Evolutionary conservation across 2,329 filamentous ascomycete genomes (phyloP).

Genomic region (Pyrenophora teres): DNA sequence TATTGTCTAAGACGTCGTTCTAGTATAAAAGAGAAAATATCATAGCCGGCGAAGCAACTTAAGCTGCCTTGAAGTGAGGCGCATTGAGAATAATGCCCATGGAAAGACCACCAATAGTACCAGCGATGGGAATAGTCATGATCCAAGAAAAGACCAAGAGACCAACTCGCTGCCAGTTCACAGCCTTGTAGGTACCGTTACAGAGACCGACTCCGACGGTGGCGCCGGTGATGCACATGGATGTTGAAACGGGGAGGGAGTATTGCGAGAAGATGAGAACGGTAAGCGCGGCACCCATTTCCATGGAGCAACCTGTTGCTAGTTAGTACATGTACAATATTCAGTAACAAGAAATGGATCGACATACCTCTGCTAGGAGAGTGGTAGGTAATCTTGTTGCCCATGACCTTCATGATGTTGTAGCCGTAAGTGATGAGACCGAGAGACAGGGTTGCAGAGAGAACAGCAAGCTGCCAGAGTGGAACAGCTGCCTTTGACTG

Average conservation of each 20-base stretch:
- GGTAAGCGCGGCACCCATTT: slow-evolving; percentile 78
- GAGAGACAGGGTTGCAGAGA: slow-evolving; percentile 64
- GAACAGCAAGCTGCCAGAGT: slow-evolving; percentile 76
- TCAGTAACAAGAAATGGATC: neutral
- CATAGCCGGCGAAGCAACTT: too few relatives aligned
- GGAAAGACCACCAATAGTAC: slow-evolving; percentile 56
- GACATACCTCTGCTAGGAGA: slow-evolving; percentile 55
- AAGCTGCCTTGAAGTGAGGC: slow-evolving; percentile 53
- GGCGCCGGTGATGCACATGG: slow-evolving; percentile 75
- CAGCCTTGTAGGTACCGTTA: slow-evolving; percentile 72
- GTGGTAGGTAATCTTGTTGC: slow-evolving; percentile 79
- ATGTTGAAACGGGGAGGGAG: slow-evolving; percentile 72
- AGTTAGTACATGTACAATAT: slow-evolving; percentile 11
- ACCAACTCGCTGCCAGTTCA: slow-evolving; percentile 73
- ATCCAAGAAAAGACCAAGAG: slow-evolving; percentile 71
- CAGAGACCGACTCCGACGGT: slow-evolving; percentile 79
- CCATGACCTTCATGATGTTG: slow-evolving; percentile 88
- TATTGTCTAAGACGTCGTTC: too few relatives aligned
- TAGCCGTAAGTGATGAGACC: slow-evolving; percentile 78
- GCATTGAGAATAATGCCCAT: slow-evolving; percentile 61
- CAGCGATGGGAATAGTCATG: slow-evolving; percentile 65
- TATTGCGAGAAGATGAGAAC: slow-evolving; percentile 77
- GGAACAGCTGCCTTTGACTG: slow-evolving; percentile 69
- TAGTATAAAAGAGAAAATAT: too few relatives aligned
- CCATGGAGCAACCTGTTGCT: slow-evolving; percentile 66